Evolutionary conservation across 2,329 filamentous ascomycete genomes (phyloP).

Genomic region (Penicillium sp.): DNA sequence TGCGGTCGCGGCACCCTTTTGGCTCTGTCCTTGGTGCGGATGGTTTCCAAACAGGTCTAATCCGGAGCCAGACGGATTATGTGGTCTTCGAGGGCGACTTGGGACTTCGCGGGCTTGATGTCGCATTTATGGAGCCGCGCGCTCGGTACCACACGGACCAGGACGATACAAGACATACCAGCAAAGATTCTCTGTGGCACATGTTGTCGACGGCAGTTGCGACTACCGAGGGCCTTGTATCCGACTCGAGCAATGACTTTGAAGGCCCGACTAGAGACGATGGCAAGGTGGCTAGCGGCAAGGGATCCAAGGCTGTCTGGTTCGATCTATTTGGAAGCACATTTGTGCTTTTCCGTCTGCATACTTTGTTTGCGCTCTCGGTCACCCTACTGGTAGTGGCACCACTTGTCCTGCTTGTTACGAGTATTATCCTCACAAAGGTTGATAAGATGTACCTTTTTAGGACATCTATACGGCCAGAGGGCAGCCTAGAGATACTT

Average conservation of each 20-base stretch:
- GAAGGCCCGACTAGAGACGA: constrained; percentile 62
- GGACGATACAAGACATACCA: constrained; percentile 80
- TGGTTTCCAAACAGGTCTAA: constrained; percentile 77
- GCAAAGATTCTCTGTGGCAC: constrained; percentile 75
- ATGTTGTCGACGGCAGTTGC: constrained; percentile 87
- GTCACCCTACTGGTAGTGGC: constrained; percentile 80
- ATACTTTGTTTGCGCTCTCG: constrained; percentile 86
- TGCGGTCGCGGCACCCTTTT: constrained; percentile 73
- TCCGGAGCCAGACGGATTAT: constrained; percentile 90
- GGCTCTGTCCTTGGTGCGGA: constrained; percentile 82
- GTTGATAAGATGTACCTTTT: constrained; percentile 90
- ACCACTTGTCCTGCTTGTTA: constrained; percentile 72
- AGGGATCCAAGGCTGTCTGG: constrained; percentile 77
- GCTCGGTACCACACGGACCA: constrained; percentile 89
- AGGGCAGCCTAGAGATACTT: constrained; percentile 65
- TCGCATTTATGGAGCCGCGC: constrained; percentile 88
- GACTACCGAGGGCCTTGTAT: constrained; percentile 73
- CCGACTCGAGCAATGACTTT: constrained; percentile 70
- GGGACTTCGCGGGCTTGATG: constrained; percentile 84
- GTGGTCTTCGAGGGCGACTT: constrained; percentile 76
- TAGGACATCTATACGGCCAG: constrained; percentile 66
- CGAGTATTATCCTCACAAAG: constrained; percentile 71
- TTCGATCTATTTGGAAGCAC: constrained; percentile 86
- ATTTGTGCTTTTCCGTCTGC: constrained; percentile 78
- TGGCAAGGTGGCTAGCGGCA: constrained; percentile 69